These are phyloP conservation scores for Solioccasus polychromus DNA, from an alignment of 768 basidiomycete genomes.

Conservation along the genomic window DNA sequence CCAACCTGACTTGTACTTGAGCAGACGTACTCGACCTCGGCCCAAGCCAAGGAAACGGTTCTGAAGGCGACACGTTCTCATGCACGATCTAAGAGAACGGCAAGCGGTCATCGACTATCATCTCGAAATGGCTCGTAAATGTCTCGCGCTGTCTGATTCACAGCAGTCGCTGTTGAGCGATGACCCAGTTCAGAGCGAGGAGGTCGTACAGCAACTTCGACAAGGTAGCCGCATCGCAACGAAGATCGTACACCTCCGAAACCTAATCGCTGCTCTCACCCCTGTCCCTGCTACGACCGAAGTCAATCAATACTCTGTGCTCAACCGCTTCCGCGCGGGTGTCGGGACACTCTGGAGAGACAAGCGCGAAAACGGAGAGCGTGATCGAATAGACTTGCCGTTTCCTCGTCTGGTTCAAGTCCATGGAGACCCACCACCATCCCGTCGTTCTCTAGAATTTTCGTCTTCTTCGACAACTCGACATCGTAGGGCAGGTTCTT, in stretches of 20 bases:
- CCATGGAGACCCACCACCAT: not conserved
- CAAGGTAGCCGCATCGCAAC: slow-evolving; percentile 17
- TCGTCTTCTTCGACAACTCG: slow-evolving; percentile 3
- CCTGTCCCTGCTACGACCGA: slow-evolving; percentile 23
- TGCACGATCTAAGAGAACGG: slow-evolving; percentile 11
- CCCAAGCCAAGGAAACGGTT: not conserved
- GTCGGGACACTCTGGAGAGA: slow-evolving; percentile 22
- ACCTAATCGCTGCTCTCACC: slow-evolving; percentile 16
- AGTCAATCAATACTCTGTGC: slow-evolving; percentile 8
- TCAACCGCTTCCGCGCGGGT: slow-evolving; percentile 19
- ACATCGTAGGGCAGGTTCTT: slow-evolving; percentile 20
- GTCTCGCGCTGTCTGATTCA: slow-evolving; percentile 10
- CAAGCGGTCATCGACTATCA: slow-evolving; percentile 21
- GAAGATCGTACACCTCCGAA: slow-evolving; percentile 22
- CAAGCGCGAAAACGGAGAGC: slow-evolving; percentile 3
- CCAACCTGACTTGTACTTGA: too few species aligned
- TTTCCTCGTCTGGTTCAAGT: not conserved
- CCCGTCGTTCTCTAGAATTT: slow-evolving; percentile 9
- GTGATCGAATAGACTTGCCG: slow-evolving; percentile 4
- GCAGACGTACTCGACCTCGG: too few species aligned
- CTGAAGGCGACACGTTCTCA: not conserved
- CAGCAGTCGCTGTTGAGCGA: slow-evolving; percentile 1
- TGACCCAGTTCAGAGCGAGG: not conserved
- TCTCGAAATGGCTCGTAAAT: slow-evolving; percentile 15
- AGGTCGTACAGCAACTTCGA: slow-evolving; percentile 4